Evolutionary conservation across 176 grass and related monocot species (phyloP).

Genomic region (Cocos nucifera): DNA sequence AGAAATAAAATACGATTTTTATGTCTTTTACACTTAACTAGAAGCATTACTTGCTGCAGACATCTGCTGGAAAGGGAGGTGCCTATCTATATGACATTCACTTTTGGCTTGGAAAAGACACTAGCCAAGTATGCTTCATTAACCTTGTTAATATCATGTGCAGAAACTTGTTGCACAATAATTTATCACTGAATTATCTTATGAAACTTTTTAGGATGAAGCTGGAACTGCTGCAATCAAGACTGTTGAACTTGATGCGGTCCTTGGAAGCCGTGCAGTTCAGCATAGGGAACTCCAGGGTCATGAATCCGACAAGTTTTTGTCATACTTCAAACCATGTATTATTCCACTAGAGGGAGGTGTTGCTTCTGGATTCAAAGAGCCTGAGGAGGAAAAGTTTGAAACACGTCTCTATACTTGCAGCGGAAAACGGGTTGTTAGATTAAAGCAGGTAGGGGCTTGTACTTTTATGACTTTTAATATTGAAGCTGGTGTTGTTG

Average conservation of each 20-base stretch:
- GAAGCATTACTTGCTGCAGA: conserved; percentile 22
- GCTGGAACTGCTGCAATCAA: conserved; percentile 16
- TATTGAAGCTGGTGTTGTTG: conserved; percentile 1
- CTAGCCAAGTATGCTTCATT: conserved; percentile 50
- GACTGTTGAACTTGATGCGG: conserved; percentile 11
- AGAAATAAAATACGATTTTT: too few relatives aligned
- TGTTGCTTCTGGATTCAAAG: conserved; percentile 10
- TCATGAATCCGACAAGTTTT: conserved; percentile 1
- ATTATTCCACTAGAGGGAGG: conserved; percentile 15
- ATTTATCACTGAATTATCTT: too few relatives aligned
- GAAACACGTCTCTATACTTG: conserved; percentile 5
- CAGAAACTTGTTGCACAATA: too few relatives aligned
- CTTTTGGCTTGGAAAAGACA: conserved; percentile 91
- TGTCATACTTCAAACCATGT: conserved; percentile 12
- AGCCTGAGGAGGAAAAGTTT: conserved; percentile 1
- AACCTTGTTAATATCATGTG: too few relatives aligned
- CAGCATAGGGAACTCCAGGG: conserved; percentile 5
- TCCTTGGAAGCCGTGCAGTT: conserved; percentile 11
- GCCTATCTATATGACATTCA: conserved; percentile 68
- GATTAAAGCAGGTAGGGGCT: conserved; percentile 9
- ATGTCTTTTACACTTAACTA: too few relatives aligned
- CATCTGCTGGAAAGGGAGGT: conserved; percentile 54
- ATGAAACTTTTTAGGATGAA: conserved; percentile 7
- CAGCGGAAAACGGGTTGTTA: neutral
- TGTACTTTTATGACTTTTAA: neutral